Percentiles rank a stretch among this genome's conserved stretches.
Evolutionary conservation across 2,329 filamentous ascomycete genomes (phyloP).

Genomic region (Fusarium avenaceum): DNA sequence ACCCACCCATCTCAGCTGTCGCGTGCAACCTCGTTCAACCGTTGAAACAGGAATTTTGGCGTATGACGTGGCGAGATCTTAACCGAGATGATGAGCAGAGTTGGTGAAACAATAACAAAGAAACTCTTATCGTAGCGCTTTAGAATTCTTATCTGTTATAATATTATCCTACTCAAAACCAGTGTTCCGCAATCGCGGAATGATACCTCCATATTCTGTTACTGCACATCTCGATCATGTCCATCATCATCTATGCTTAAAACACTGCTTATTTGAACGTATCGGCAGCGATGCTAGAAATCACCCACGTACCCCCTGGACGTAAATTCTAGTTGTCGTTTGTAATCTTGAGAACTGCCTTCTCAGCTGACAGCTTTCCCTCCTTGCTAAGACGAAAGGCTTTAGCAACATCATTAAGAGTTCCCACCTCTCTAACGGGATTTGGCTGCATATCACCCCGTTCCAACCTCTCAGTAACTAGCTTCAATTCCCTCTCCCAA

Average conservation of each 20-base stretch:
- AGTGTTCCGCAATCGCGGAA: slow-evolving; percentile 5
- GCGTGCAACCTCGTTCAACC: neutral
- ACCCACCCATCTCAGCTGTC: neutral
- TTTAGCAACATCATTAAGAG: neutral
- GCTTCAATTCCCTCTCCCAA: neutral
- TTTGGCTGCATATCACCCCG: neutral
- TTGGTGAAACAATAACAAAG: neutral
- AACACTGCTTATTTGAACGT: neutral
- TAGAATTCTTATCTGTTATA: neutral
- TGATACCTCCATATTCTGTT: neutral
- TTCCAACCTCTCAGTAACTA: neutral
- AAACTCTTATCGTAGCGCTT: accelerated
- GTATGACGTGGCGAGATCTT: neutral
- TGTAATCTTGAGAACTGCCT: slow-evolving; percentile 2
- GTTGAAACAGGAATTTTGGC: neutral
- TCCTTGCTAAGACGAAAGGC: slow-evolving; percentile 18
- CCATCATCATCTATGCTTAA: slow-evolving; percentile 7
- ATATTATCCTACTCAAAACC: accelerated
- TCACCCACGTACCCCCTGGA: too few species aligned
- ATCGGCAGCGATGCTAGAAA: accelerated
- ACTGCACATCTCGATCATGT: neutral
- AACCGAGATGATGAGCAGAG: neutral
- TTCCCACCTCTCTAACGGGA: slow-evolving; percentile 1
- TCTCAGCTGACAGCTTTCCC: slow-evolving; percentile 14
- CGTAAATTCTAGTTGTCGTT: too few species aligned